Base-by-base conservation (phyloP, 1,284 basidiomycete species). In the Exsudoporus floridanus region DNA sequence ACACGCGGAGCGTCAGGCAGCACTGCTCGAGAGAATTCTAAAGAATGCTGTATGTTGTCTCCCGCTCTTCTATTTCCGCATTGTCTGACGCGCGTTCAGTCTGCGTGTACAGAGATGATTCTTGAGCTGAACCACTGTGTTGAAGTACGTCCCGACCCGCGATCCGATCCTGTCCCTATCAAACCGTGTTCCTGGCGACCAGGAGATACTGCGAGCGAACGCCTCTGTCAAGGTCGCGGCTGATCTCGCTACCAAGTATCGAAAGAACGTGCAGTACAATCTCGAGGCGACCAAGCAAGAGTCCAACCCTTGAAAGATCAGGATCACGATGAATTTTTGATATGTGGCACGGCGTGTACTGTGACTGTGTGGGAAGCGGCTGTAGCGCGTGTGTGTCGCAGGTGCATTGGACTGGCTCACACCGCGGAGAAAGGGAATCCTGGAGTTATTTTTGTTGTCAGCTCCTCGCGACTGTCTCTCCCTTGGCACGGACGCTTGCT, bases 1-100 rank as follows among this genome's bases (percentile, higher is more conserved):
- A 25, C 91, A 96, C 66, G 91, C 93, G 56, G 92, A 94, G 70
- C 80, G 91, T 55, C 94, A 97, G 69, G 91, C 90, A 31, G 84
- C 94, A 35, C 79, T 96, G 31, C 78, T 96, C 4, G 92, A 94
- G 63, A 82, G 94, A 27, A 95, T 97, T 59, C 77, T 94, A 36
- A 94, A 94, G 73, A 96, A 93, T 62, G 84, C 90, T 10, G 92
- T 94, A 58, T 63, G 87, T 72, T 5, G 49, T 48, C 51, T 27
- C 19, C 3, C 13, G 0, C 13, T 42, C 12, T 1, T 27, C 14
- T 13, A 16, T 12, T 31, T 34, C 14, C 34, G 37, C 16, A 10
- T 30, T 7, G 14, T 45, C 37, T 62, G 42, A 65, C 42, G 13
- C 14, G 6, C 35, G 48, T 25, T 31, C 58, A 90, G 89, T 86